phyloP scores from a whole-genome alignment of 2,329 filamentous ascomycete species.

The Neonectria punicea region DNA sequence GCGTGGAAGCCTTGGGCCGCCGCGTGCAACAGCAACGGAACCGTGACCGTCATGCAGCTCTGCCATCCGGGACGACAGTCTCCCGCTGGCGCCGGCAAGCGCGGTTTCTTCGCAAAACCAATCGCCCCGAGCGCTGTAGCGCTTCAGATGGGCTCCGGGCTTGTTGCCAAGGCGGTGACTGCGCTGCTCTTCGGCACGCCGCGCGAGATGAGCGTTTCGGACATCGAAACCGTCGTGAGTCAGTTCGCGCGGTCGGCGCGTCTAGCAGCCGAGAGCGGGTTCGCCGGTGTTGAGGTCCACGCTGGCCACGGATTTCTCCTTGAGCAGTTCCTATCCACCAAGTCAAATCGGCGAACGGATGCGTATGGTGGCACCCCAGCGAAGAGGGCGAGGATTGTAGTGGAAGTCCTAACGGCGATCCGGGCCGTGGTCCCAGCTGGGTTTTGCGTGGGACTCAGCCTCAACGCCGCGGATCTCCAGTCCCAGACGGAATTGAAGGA shows the following conservation, averaged over 20 bases:
- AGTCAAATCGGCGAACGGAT: constrained; percentile 62
- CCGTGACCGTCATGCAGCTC: constrained; percentile 54
- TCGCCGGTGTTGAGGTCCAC: constrained; percentile 56
- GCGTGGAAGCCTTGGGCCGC: constrained; percentile 53
- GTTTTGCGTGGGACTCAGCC: constrained; percentile 63
- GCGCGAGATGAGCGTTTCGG: constrained; percentile 61
- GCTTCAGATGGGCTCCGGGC: constrained; percentile 51
- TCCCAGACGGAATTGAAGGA: constrained; percentile 55
- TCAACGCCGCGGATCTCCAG: constrained; percentile 67
- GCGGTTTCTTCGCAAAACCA: constrained; percentile 48
- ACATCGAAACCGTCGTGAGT: constrained; percentile 62
- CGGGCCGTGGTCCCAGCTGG: constrained; percentile 46
- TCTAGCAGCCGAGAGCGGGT: constrained; percentile 56
- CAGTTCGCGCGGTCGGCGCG: constrained; percentile 64
- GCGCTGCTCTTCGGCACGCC: constrained; percentile 60
- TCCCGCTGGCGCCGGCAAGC: constrained; percentile 48
- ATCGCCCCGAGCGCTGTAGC: constrained; percentile 55
- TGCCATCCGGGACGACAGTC: constrained; percentile 58
- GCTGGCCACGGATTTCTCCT: constrained; percentile 66
- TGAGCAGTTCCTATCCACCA: constrained; percentile 62
- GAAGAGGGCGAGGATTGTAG: constrained; percentile 59
- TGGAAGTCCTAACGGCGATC: constrained; percentile 58
- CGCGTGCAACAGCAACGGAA: constrained; percentile 43
- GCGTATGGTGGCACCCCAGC: constrained; percentile 62
- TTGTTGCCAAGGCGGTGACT: constrained; percentile 46